phyloP scores from a whole-genome alignment of 768 basidiomycete genomes.

The Leccinum uliginosum region DNA sequence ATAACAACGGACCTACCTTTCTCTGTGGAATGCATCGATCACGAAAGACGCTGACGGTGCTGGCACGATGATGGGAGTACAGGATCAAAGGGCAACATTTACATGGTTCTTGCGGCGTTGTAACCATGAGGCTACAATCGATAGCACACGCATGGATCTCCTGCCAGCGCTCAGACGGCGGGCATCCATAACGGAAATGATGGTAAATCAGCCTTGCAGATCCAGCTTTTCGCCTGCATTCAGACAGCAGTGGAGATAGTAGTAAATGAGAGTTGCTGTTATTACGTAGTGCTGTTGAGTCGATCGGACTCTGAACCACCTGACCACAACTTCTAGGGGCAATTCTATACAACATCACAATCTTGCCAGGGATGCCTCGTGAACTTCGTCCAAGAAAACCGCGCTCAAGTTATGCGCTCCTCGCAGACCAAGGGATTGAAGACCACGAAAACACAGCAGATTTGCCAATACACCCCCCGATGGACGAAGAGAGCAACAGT shows the following conservation, averaged over 20 bases:
- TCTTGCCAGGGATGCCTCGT: constrained; percentile 41
- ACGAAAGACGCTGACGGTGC: not conserved
- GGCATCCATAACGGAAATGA: too few species aligned
- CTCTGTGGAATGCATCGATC: not conserved
- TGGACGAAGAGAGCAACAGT: constrained; percentile 31
- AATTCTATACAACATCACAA: not conserved
- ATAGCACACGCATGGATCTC: too few species aligned
- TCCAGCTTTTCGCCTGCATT: too few species aligned
- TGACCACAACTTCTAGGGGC: not conserved
- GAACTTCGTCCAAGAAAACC: constrained; percentile 53
- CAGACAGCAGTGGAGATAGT: too few species aligned
- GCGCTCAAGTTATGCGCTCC: constrained; percentile 44
- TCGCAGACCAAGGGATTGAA: constrained; percentile 33
- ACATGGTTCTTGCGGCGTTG: too few species aligned
- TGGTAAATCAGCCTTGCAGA: too few species aligned
- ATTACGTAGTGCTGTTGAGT: not conserved
- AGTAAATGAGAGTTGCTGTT: too few species aligned
- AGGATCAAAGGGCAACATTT: not conserved
- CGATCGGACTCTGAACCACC: not conserved
- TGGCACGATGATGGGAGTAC: not conserved
- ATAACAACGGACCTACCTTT: not conserved
- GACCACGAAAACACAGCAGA: constrained; percentile 34
- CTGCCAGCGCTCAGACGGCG: too few species aligned
- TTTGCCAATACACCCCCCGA: constrained; percentile 31
- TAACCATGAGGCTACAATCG: too few species aligned